Percentiles rank a stretch among this genome's conserved stretches.
Evolutionary conservation across 2,329 filamentous ascomycete species (phyloP).

Genomic region (Bimuria novae-zelandiae): DNA sequence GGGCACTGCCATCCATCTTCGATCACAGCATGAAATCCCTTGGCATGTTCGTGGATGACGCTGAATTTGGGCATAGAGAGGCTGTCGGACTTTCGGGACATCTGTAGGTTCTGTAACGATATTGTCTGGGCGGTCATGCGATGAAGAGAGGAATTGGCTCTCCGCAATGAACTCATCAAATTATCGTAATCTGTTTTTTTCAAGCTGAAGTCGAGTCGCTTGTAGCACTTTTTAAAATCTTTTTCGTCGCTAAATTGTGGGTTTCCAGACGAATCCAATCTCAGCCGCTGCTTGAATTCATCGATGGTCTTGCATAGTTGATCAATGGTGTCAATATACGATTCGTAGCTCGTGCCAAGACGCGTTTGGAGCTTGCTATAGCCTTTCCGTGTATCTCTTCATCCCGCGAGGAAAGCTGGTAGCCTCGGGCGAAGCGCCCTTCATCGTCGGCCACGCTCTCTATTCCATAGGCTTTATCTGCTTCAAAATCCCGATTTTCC

Average conservation of each 20-base stretch:
- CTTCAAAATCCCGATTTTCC: no score
- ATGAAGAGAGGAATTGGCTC: constrained; percentile 25
- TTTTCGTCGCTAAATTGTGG: constrained; percentile 25
- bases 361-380: constrained; percentile 20
- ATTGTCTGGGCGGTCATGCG: constrained; percentile 31
- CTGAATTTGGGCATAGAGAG: constrained; percentile 25
- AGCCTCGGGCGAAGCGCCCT: no score
- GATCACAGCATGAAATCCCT: constrained; percentile 24
- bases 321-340: constrained; percentile 22
- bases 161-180: constrained; percentile 26
- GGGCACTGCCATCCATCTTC: constrained; percentile 28
- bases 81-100: background rate
- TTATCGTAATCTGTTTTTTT: constrained; percentile 32
- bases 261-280: constrained; percentile 22
- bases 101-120: constrained; percentile 19
- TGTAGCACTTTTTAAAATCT: constrained; percentile 35
- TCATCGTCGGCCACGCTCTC: no score
- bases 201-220: constrained; percentile 35
- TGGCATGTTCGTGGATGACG: constrained; percentile 22
- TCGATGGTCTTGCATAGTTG: constrained; percentile 14
- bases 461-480: no score
- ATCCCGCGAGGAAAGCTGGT: no score
- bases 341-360: constrained; percentile 17
- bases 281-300: constrained; percentile 21
- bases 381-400: no score